Conservation (phyloP, 768 basidiomycete genomes). For the Fibroporia radiculosa region DNA sequence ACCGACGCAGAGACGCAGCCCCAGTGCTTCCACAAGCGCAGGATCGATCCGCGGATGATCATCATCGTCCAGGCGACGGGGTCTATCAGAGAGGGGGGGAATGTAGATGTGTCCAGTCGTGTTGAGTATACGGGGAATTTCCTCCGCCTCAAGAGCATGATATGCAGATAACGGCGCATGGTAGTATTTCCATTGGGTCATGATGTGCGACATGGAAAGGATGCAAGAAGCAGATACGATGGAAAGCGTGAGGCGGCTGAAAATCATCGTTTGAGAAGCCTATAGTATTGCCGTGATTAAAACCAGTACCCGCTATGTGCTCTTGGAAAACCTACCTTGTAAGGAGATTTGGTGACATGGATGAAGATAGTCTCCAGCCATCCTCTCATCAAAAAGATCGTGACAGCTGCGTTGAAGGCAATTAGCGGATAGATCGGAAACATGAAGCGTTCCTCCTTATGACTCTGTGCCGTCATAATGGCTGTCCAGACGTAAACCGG, state of each 20-base stretch:
- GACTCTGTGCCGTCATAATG: slow-evolving; percentile 74
- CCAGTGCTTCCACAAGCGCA: slow-evolving; percentile 56
- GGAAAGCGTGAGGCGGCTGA: slow-evolving; percentile 67
- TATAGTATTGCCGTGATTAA: slow-evolving; percentile 21
- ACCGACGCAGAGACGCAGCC: slow-evolving; percentile 74
- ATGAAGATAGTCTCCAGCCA: slow-evolving; percentile 79
- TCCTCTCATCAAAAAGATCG: slow-evolving; percentile 76
- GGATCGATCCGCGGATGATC: slow-evolving; percentile 53
- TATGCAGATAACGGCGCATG: slow-evolving; percentile 76
- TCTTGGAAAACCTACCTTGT: slow-evolving; percentile 73
- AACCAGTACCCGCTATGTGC: not conserved
- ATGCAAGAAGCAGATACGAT: slow-evolving; percentile 58
- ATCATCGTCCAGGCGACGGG: slow-evolving; percentile 24
- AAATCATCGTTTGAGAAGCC: slow-evolving; percentile 73
- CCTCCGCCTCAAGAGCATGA: slow-evolving; percentile 62
- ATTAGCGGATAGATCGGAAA: slow-evolving; percentile 88
- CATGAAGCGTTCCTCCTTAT: slow-evolving; percentile 99
- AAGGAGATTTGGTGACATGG: slow-evolving; percentile 73
- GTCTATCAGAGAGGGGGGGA: slow-evolving; percentile 36
- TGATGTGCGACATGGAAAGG: slow-evolving; percentile 71
- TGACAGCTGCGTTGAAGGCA: slow-evolving; percentile 92
- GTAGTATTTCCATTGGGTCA: slow-evolving; percentile 85
- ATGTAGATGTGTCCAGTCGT: slow-evolving; percentile 54
- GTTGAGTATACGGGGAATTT: slow-evolving; percentile 80
- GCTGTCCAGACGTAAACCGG: slow-evolving; percentile 89